Base-by-base conservation (phyloP, 1,284 basidiomycete genomes). In the Naganishia sp. region DNA sequence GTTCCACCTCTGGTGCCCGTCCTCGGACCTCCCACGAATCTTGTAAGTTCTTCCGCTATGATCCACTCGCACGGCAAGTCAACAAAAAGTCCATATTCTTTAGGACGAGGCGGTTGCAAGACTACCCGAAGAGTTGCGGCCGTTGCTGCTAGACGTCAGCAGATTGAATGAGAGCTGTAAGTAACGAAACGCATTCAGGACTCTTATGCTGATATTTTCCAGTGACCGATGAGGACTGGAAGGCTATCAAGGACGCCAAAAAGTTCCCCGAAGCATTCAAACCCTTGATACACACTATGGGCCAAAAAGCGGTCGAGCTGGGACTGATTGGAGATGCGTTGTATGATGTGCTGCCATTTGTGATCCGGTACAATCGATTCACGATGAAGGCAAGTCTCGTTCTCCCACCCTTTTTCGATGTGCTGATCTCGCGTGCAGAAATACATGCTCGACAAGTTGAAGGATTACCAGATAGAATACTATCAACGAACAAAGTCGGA, bases 291-390 rank as follows among this genome's bases (percentile, higher is more conserved):
- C 46, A 21, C 31, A 55, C 42, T 6, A 42, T 61, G 18, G 68
- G 68, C 39, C 36, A 55, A 16, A 64, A 64, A 21, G 68, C 68
- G 6, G 56, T 66, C 33, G 65, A 69, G 21, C 25, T 66, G 21
- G 57, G 63, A 16, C 65, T 67, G 48, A 54, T 66, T 16, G 74
- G 75, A 15, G 70, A 72, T 53, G 57, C 67, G 36, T 77, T 76
- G 55, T 74, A 75, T 42, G 55, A 69, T 7, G 70, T 72, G 16
- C 55, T 80, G 18, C 72, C 74, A 6, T 71, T 72, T 42, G 65
- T 72, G 13, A 69, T 79, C 28, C 76, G 75, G 2, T 80, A 80
- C 66, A 80, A 80, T 69, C 68, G 69, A 21, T 75, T 78, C 43
- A 80, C 79, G 2, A 73, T 80, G 21, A 73, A 72, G n/a, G 76